Percentiles rank a stretch among this genome's conserved stretches.
Conservation (phyloP, 2,329 filamentous ascomycete species). For the Xylaria sp. region DNA sequence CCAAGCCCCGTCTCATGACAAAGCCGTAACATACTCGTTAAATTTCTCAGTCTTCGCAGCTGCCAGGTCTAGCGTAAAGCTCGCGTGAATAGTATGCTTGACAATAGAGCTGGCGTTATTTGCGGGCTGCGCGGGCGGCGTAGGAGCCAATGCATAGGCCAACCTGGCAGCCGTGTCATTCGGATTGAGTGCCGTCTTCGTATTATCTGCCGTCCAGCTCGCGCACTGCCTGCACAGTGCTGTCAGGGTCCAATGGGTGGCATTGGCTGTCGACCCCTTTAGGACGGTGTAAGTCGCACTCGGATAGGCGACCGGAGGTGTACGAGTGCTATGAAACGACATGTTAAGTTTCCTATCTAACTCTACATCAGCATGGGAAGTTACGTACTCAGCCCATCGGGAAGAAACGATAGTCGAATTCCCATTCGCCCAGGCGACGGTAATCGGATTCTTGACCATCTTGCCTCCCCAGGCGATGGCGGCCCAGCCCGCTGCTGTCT, state of each 20-base stretch:
- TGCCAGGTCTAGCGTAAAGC: constrained; percentile 24
- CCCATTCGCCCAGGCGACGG: constrained; percentile 45
- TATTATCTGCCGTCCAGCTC: constrained; percentile 43
- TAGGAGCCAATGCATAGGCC: constrained; percentile 28
- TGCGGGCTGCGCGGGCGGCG: constrained; percentile 18
- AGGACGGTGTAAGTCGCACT: constrained; percentile 50
- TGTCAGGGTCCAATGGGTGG: constrained; percentile 55
- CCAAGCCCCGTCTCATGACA: constrained; percentile 2
- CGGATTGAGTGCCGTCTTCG: constrained; percentile 23
- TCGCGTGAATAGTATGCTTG: constrained; percentile 29
- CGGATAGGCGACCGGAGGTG: constrained; percentile 48
- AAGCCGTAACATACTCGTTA: constrained; percentile 22
- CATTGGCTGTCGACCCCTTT: constrained; percentile 50
- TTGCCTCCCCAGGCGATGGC: constrained; percentile 47
- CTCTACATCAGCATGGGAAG: background rate
- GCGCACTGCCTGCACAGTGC: constrained; percentile 53
- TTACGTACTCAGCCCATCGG: constrained; percentile 43
- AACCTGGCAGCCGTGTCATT: constrained; percentile 29
- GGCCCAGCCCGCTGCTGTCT: constrained; percentile 41
- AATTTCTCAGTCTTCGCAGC: constrained; percentile 32
- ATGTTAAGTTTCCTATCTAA: background rate
- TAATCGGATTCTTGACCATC: constrained; percentile 46
- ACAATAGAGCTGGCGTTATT: constrained; percentile 26
- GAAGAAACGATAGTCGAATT: constrained; percentile 37
- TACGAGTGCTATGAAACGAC: constrained; percentile 43